Evolutionary conservation across 805 yeast species (phyloP).

Genomic region (Candida schatavii): DNA sequence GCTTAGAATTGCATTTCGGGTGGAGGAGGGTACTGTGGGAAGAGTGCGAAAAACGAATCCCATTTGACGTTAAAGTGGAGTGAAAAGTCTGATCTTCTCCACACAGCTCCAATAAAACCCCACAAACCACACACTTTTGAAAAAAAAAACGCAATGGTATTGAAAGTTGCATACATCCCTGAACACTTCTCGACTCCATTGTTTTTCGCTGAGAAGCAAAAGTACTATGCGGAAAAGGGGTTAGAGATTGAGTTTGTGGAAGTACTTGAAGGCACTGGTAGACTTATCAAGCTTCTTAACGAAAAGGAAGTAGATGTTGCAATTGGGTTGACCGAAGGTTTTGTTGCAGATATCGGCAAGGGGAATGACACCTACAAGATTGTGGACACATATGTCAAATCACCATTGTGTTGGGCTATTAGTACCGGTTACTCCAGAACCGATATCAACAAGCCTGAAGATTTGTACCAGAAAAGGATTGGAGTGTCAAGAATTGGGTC

Average conservation of each 20-base stretch:
- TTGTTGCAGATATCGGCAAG: slow-evolving; percentile 76
- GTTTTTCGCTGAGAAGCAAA: slow-evolving; percentile 62
- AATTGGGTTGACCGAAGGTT: slow-evolving; percentile 88
- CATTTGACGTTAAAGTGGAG: too few species aligned
- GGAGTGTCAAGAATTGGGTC: slow-evolving; percentile 88
- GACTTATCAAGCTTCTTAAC: slow-evolving; percentile 70
- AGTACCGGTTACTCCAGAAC: slow-evolving; percentile 67
- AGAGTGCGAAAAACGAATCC: too few species aligned
- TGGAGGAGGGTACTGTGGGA: too few species aligned
- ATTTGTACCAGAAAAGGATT: slow-evolving; percentile 59
- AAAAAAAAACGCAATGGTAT: slow-evolving; percentile 9
- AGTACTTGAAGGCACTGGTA: slow-evolving; percentile 86
- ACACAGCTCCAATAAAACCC: too few species aligned
- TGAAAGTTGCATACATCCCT: slow-evolving; percentile 79
- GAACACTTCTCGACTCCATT: slow-evolving; percentile 92
- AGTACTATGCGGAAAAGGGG: slow-evolving; percentile 48
- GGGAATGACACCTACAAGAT: slow-evolving; percentile 64
- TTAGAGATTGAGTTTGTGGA: slow-evolving; percentile 62
- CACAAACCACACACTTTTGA: too few species aligned
- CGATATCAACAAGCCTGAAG: slow-evolving; percentile 49
- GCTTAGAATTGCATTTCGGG: too few species aligned
- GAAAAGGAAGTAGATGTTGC: slow-evolving; percentile 70
- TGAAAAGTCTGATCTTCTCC: too few species aligned
- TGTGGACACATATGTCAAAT: slow-evolving; percentile 78
- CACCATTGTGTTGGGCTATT: slow-evolving; percentile 89